Base-by-base conservation (phyloP, 768 basidiomycete species). In the Suillus ampliporus region DNA sequence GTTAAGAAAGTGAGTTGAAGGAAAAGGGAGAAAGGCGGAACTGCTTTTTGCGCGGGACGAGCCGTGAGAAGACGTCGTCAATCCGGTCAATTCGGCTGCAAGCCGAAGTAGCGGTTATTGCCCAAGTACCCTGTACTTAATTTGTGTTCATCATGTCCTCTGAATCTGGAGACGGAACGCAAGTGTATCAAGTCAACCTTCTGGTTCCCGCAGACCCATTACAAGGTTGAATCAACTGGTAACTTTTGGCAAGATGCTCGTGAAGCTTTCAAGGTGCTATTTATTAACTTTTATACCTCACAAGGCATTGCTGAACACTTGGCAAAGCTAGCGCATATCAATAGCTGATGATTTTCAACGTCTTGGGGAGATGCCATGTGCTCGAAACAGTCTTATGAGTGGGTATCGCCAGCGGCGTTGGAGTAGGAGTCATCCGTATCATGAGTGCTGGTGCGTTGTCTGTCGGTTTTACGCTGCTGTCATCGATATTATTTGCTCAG, bases 361-460 rank as follows among this genome's bases (percentile, higher is more conserved):
- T 71, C 82, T 94, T 54, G 81, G 82, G 57, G 85, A 91, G 67
- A 81, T 92, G 13, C 92, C 91, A 3, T 94, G 92, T 70, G 90
- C 89, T 53, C 82, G 93, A 41, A 89, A 84, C 63, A 89, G 89
- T 70, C 76, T 94, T 41, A 76, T 94, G 66, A 84, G 83, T 57
- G 92, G n/a, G 92, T 15, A 93, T 94, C 67, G 89, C 87, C n/a
- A 87, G 89, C 61, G 92, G 92, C 15, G 82, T 82, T 1, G 92
- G 91, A 1, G 84, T 94, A 60, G 93, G 92, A 21, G 79, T 90
- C 60, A 85, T 94, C 59, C 84, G 92, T 60, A 88, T 86, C 3
- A 74, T 92, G 68, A 83, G 83, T 68, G 76, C 85, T 13, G 79
- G 92, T 92, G 72, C 61, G 88, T 80, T 21, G 44, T 43, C 14